Evolutionary conservation across 192 early-diverging fungal genomes (phyloP).

Genomic region (Umbelopsis vinacea): DNA sequence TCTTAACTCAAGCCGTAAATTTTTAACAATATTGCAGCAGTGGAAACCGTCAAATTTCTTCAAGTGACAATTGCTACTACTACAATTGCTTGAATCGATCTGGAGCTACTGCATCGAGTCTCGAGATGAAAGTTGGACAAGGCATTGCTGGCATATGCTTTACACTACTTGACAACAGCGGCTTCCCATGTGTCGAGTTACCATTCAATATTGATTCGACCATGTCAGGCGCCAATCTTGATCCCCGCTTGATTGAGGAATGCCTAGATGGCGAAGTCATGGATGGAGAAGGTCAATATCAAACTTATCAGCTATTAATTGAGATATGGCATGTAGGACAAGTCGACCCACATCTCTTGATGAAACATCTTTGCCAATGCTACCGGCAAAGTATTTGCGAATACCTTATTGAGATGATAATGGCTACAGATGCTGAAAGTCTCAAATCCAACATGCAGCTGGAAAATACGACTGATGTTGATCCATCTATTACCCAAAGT

Average conservation of each 20-base stretch:
- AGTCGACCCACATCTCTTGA: slow-evolving; percentile 41
- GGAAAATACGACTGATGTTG: neutral
- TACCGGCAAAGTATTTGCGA: slow-evolving; percentile 61
- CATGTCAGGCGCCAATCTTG: neutral
- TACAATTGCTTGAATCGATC: slow-evolving; percentile 50
- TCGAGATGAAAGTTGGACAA: slow-evolving; percentile 53
- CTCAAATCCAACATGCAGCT: neutral
- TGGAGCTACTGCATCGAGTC: slow-evolving; percentile 33
- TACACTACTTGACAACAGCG: slow-evolving; percentile 42
- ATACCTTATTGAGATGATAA: slow-evolving; percentile 56
- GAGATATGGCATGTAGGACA: slow-evolving; percentile 57
- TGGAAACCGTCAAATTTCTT: slow-evolving; percentile 4
- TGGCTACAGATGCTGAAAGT: neutral
- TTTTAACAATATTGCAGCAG: slow-evolving; percentile 4
- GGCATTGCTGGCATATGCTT: slow-evolving; percentile 60
- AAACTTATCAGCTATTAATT: slow-evolving; percentile 44
- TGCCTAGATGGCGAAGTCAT: slow-evolving; percentile 28
- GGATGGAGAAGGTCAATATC: neutral
- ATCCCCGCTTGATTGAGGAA: neutral
- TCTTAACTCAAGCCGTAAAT: neutral
- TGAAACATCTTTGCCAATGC: slow-evolving; percentile 48
- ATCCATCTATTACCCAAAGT: neutral
- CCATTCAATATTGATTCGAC: neutral
- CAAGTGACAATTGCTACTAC: slow-evolving; percentile 52
- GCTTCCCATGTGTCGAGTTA: neutral